Evolutionary conservation across 345 rosid species (phyloP).

Genomic region (Anastatica hierochuntica): DNA sequence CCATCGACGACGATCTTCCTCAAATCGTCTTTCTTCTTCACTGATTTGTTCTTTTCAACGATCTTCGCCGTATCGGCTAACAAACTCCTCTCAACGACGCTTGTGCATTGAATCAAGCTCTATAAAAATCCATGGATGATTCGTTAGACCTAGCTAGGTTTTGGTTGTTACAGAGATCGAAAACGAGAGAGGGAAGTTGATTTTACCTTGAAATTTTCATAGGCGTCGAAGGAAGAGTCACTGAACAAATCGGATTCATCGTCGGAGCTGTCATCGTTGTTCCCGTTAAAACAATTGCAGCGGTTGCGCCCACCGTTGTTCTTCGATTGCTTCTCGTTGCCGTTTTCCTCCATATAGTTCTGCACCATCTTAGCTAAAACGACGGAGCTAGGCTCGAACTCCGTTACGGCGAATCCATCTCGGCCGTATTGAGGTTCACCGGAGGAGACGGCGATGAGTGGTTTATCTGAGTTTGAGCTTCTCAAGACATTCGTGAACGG

Average conservation of each 20-base stretch:
- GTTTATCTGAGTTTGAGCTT: constrained; percentile 38
- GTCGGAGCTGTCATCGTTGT: constrained; percentile 63
- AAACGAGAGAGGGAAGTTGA: background rate
- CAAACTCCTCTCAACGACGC: constrained; percentile 53
- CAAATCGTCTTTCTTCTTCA: constrained; percentile 56
- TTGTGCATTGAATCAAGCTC: constrained; percentile 64
- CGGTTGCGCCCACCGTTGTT: constrained; percentile 57
- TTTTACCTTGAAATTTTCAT: constrained; percentile 61
- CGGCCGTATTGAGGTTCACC: constrained; percentile 21
- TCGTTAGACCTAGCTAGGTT: background rate
- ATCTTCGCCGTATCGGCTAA: constrained; percentile 56
- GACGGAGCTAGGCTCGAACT: constrained; percentile 67
- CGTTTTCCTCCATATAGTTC: constrained; percentile 61
- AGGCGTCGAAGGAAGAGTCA: constrained; percentile 36
- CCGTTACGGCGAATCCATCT: constrained; percentile 32
- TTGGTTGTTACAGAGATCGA: background rate
- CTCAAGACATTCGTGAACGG: constrained; percentile 34
- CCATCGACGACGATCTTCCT: constrained; percentile 47
- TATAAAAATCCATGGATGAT: constrained; percentile 17
- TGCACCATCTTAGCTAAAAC: constrained; percentile 68
- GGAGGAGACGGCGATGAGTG: constrained; percentile 4
- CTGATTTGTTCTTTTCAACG: constrained; percentile 56
- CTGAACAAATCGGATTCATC: constrained; percentile 60
- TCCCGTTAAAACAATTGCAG: constrained; percentile 82
- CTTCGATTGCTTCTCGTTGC: constrained; percentile 56